These are phyloP conservation scores for Leersia perrieri DNA, from an alignment of 176 grass and related monocot genomes.

Conservation along the genomic window DNA sequence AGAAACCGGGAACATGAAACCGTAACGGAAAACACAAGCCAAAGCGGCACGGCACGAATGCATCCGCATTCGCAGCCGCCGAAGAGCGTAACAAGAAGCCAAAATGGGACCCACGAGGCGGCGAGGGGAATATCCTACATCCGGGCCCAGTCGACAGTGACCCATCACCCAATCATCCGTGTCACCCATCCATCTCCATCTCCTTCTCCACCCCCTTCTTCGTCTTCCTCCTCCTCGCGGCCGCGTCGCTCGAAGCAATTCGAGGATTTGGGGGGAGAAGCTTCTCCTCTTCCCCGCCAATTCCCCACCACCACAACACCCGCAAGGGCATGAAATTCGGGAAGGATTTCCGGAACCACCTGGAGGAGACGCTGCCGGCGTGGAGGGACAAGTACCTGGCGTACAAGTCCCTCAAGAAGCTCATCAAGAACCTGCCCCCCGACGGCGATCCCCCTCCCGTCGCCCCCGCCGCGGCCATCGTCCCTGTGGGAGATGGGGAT, in stretches of 20 bases:
- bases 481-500: background rate
- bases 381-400: slow-evolving; percentile 97
- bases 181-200: background rate
- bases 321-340: slow-evolving; percentile 87
- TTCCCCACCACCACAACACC: too few relatives aligned
- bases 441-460: background rate
- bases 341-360: slow-evolving; percentile 93
- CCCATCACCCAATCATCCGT: slow-evolving; percentile 9
- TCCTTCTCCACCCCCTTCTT: too few relatives aligned
- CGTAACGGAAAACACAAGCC: too few relatives aligned
- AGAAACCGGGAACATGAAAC: too few relatives aligned
- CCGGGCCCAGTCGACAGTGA: slow-evolving; percentile 9
- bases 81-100: background rate
- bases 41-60: background rate
- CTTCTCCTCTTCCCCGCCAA: background rate
- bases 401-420: slow-evolving; percentile 95
- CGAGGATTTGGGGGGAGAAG: background rate
- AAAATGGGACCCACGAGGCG: slow-evolving; percentile 25
- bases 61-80: slow-evolving; percentile 13
- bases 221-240: background rate
- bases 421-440: slow-evolving; percentile 79
- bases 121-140: background rate
- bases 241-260: background rate
- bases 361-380: slow-evolving; percentile 87
- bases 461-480: background rate